Base-by-base conservation (phyloP, 345 rosid genomes). In the Gossypium rotundifolium region DNA sequence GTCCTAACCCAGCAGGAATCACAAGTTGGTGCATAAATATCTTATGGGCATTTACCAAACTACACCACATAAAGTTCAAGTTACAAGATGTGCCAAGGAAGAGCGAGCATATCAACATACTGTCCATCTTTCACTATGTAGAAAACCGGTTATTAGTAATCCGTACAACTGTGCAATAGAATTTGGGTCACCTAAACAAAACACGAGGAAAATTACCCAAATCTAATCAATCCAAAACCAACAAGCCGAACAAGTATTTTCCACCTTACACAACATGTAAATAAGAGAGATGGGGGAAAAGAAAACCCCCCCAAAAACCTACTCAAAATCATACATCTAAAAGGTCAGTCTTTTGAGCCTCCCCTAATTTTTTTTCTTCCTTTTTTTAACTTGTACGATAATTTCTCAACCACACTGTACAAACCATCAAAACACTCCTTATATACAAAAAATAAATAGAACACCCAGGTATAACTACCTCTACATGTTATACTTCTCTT, bases 331-430 rank as follows among this genome's bases (percentile, higher is more conserved):
- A 71, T 86, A 84, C 80, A 77, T 79, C 80, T 81, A 17, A 79
- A 72, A 44, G 57, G 84, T 83, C 85, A 81, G 87, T 79, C 59
- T 76, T 59, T 68, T 74, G 46, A 65, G 42, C 73, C 66, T 71
- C 55, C 53, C 77, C 77, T 74, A 69, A 22, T 42, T 59, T 55
- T 55, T 18, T 59, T 46, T 55, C 3, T 20, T 9, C 12, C 22
- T 1, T 70, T 59, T 49, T 61, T 40, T 33, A 33, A 58, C 71
- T 70, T 76, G 54, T 18, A 54, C 11, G 23, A n/a, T 53, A 74
- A 70, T 73, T 82, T 65, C 76, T 80, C 79, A 75, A 76, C 65
- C 84, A 80, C 87, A 62, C 85, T 88, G 87, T 88, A 88, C 93
- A 90, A 82, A 78, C 81, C 80, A 80, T 78, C 74, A 71, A 74